phyloP scores from a whole-genome alignment of 352 stramenopile species.

The Phytopythium helicoides region DNA sequence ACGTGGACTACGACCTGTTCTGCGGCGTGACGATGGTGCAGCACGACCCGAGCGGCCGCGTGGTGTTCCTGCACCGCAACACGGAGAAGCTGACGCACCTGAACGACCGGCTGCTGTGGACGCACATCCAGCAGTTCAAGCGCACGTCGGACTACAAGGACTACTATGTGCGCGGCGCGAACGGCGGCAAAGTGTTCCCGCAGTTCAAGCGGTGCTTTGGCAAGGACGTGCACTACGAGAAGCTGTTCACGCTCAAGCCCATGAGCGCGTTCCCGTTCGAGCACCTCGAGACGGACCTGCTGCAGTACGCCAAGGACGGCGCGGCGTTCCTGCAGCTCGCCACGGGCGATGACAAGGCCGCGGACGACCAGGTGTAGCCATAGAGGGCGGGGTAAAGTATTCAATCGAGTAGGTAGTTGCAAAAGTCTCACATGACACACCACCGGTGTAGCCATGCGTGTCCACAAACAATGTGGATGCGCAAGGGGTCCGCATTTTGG shows the following conservation, averaged over 20 bases:
- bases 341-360: conserved; percentile 7
- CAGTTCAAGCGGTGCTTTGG: conserved; percentile 70
- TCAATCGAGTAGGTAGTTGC: neutral
- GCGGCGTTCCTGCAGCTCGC: conserved; percentile 23
- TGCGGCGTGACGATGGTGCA: conserved; percentile 77
- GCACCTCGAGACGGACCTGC: conserved; percentile 48
- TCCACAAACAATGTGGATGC: too few species aligned
- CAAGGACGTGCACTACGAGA: conserved; percentile 67
- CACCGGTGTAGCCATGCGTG: too few species aligned
- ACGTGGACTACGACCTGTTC: conserved; percentile 50
- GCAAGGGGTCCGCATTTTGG: too few species aligned
- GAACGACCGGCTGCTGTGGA: conserved; percentile 49
- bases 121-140: conserved; percentile 62
- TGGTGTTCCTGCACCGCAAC: conserved; percentile 75
- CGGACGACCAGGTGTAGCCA: conserved; percentile 4
- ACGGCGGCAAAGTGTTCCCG: conserved; percentile 64
- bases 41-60: conserved; percentile 47
- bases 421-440: neutral
- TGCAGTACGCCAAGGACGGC: conserved; percentile 44
- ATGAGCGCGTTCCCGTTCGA: conserved; percentile 67
- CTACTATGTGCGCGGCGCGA: conserved; percentile 62
- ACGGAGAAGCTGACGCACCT: conserved; percentile 54
- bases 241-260: conserved; percentile 62
- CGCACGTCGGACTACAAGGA: conserved; percentile 26
- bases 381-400: neutral